Conservation (phyloP, 2,329 filamentous ascomycete species). For the Colletotrichum liaoningense region DNA sequence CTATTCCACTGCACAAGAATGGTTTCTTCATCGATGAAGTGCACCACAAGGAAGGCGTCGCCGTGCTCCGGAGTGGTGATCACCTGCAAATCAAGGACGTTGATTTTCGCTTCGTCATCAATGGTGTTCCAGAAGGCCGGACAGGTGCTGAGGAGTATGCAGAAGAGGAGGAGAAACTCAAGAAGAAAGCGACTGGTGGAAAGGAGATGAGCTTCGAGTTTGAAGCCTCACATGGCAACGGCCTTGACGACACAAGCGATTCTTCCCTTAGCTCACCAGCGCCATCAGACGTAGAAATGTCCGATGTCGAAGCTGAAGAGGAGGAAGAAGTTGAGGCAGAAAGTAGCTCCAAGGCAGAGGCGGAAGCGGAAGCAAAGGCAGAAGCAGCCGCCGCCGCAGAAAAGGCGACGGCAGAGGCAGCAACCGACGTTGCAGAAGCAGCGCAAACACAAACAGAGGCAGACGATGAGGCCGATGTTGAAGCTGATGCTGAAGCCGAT, state of each 20-base stretch:
- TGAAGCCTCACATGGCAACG: constrained; percentile 69
- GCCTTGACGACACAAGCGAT: constrained; percentile 66
- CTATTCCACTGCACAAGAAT: constrained; percentile 71
- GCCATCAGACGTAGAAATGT: constrained; percentile 48
- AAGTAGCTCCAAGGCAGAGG: constrained; percentile 3
- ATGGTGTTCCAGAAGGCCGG: constrained; percentile 67
- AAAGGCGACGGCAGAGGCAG: constrained; percentile 36
- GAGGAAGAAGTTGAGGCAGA: constrained; percentile 43
- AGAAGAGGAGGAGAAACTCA: constrained; percentile 61
- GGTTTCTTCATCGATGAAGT: constrained; percentile 76
- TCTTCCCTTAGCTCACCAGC: constrained; percentile 57
- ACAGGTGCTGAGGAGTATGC: constrained; percentile 68
- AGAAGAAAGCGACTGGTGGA: constrained; percentile 64
- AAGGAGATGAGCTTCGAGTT: constrained; percentile 82
- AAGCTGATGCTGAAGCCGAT: constrained; percentile 43
- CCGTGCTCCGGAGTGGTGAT: constrained; percentile 72
- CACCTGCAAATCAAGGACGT: constrained; percentile 80
- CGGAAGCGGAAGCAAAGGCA: constrained; percentile 42
- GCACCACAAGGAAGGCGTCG: constrained; percentile 65
- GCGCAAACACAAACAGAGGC: constrained; percentile 35
- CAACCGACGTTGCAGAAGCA: constrained; percentile 33
- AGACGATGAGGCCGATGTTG: constrained; percentile 42
- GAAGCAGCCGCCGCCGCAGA: constrained; percentile 40
- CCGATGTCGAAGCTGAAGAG: constrained; percentile 42
- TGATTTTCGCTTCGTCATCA: constrained; percentile 75